Evolutionary conservation across 2,329 filamentous ascomycete genomes (phyloP).

Genomic region (Diplodia corticola): DNA sequence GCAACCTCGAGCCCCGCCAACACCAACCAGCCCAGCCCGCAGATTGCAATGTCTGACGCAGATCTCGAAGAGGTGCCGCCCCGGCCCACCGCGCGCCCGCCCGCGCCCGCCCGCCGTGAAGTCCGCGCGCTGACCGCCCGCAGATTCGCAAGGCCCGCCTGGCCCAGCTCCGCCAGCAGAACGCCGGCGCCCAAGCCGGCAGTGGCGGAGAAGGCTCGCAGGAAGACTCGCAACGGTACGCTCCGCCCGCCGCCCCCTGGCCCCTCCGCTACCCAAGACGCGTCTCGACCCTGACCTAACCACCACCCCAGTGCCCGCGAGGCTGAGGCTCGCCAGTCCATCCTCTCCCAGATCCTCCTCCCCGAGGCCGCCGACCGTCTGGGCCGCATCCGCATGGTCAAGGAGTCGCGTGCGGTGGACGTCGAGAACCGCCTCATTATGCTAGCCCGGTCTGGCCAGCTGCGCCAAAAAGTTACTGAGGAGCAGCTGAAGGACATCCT

Average conservation of each 20-base stretch:
- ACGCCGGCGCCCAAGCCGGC: conserved; percentile 54
- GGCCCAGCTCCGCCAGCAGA: conserved; percentile 81
- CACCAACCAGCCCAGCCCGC: conserved; percentile 14
- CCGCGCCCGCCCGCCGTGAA: background rate
- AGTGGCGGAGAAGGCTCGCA: conserved; percentile 46
- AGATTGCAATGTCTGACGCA: conserved; percentile 59
- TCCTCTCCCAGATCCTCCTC: conserved; percentile 90
- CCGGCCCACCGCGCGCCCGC: conserved; percentile 8
- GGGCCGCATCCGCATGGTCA: conserved; percentile 91
- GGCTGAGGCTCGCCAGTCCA: conserved; percentile 71
- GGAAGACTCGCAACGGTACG: conserved; percentile 48
- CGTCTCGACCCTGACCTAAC: conserved; percentile 14
- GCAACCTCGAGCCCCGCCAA: conserved; percentile 14
- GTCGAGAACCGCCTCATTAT: conserved; percentile 92
- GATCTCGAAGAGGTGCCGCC: conserved; percentile 62
- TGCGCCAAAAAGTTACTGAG: conserved; percentile 85
- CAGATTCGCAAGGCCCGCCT: conserved; percentile 91
- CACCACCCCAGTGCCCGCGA: conserved; percentile 39
- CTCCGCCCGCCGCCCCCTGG: conserved; percentile 33
- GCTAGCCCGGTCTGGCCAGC: conserved; percentile 83
- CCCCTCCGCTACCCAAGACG: conserved; percentile 29
- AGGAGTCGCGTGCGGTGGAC: conserved; percentile 84
- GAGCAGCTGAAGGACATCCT: conserved; percentile 90
- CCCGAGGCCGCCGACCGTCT: conserved; percentile 92
- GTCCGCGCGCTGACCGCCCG: conserved; percentile 23